Percentiles rank a stretch among this genome's conserved stretches.
These are phyloP conservation scores for Monosporascus sp. DNA, from an alignment of 2,329 filamentous ascomycete species.

Conservation along the genomic window DNA sequence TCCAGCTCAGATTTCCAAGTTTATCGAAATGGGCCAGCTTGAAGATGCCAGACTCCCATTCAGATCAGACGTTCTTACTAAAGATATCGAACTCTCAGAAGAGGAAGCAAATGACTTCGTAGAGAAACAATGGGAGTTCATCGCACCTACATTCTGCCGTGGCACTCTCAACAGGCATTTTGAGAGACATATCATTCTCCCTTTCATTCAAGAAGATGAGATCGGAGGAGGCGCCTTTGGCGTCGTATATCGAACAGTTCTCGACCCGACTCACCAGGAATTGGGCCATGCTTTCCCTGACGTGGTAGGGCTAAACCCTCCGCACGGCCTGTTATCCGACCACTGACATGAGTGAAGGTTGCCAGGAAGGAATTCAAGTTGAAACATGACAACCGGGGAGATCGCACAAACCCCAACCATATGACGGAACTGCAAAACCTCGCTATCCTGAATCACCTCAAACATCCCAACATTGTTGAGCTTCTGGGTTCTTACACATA, in stretches of 20 bases:
- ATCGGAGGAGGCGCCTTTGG: slow-evolving; percentile 3
- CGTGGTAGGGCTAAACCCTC: background rate
- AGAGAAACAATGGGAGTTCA: slow-evolving; percentile 6
- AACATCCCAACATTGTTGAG: slow-evolving; percentile 4
- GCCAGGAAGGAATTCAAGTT: slow-evolving; percentile 4
- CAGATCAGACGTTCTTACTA: background rate
- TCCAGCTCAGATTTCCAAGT: background rate
- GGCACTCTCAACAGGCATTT: slow-evolving; percentile 1
- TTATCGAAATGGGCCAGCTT: slow-evolving; percentile 4
- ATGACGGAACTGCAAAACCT: slow-evolving; percentile 2
- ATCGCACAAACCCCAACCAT: background rate
- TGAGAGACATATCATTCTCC: background rate
- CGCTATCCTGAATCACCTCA: slow-evolving; percentile 3
- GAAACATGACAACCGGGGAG: too few relatives aligned
- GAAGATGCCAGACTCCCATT: slow-evolving; percentile 5
- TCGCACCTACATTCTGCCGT: slow-evolving; percentile 2
- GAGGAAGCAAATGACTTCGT: slow-evolving; percentile 1
- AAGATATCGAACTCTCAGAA: slow-evolving; percentile 1
- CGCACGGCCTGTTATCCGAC: background rate
- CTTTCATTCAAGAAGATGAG: background rate
- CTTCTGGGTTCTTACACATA: slow-evolving; percentile 2
- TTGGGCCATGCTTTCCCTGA: background rate
- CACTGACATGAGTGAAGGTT: background rate
- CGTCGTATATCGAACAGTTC: slow-evolving; percentile 1
- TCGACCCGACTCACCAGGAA: slow-evolving; percentile 2